Evolutionary conservation across 2,329 filamentous ascomycete genomes (phyloP), one percentile per base, ranked within the genome.

Genomic region (Colletotrichum caudatum): DNA sequence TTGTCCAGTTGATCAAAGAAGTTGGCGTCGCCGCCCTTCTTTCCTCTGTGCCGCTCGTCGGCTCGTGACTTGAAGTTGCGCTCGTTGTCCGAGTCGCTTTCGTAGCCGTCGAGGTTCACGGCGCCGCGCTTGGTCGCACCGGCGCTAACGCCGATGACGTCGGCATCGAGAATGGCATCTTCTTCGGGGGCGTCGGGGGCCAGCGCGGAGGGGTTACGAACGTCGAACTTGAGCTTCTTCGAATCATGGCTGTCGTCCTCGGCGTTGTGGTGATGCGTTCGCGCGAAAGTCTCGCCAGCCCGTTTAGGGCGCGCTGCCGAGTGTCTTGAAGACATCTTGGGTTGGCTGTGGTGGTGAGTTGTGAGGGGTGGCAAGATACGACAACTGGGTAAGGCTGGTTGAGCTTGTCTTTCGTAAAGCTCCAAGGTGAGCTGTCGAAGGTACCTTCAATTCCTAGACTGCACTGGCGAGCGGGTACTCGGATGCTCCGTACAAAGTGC

Each of bases 51-150:
- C 74, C 86, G 88, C 67, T 87, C 87, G 70, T 91, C 90, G 7
- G 93, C 92, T 63, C 93, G 89, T 41, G 88, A 88, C 76, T 96
- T 89, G 80, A 97, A 97, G 56, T 93, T 94, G 39, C 69, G 69
- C 78, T 98, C 96, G 74, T 97, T 95, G 64, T 92, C 90, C 2
- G 95, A 97, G 81, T 99, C 96, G 12, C 93, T 96, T 76, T 98
- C 95, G 83, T 98, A 99, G 62, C 96, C 96, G 78, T 98, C 96
- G 51, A 99, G 90, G 78, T 98, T 98, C 66, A 99, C 93, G 0
- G 95, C 96, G 75, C 95, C 95, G 74, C 96, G 93, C 81, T 97
- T 97, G 0, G 94, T 93, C 51, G 90, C 88, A 41, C 89, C 88
- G 12, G 91, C 90, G 1, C 89, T 89, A 2, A 91, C 93, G 20